A percentile compares a stretch with the other conserved stretches of the same genome.
Evolutionary conservation across 805 yeast species (phyloP).

Genomic region (Diddensiella santjacobensis): DNA sequence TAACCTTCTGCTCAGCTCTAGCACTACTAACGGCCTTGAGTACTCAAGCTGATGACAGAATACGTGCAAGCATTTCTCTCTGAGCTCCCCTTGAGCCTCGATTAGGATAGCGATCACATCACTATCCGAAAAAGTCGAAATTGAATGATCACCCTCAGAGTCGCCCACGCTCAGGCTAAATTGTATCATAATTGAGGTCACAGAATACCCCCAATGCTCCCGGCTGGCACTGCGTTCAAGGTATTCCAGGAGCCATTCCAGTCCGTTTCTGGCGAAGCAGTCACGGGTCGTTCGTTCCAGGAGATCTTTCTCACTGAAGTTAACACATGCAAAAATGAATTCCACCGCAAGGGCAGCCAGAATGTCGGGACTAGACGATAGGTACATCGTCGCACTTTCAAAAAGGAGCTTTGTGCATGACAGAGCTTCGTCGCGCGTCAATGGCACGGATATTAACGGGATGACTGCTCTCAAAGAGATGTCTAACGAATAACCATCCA

Average conservation of each 20-base stretch:
- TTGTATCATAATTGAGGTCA: too few species aligned
- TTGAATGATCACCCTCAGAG: background rate
- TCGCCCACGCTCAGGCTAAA: background rate
- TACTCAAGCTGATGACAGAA: background rate
- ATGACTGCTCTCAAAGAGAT: conserved; percentile 3
- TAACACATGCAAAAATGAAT: background rate
- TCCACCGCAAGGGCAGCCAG: background rate
- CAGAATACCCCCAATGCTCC: background rate
- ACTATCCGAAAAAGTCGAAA: background rate
- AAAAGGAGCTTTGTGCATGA: background rate
- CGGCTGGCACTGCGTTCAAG: background rate
- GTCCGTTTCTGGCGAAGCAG: background rate
- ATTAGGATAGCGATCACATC: background rate
- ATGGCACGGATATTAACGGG: background rate
- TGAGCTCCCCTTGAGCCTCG: background rate
- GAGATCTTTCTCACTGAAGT: background rate
- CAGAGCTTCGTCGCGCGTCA: background rate
- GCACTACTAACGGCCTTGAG: background rate
- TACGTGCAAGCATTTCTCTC: background rate
- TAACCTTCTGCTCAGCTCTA: too few species aligned
- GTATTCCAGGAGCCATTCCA: background rate
- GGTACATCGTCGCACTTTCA: background rate
- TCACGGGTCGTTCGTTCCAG: too few species aligned
- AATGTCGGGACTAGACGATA: background rate
- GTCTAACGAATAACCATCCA: conserved; percentile 9